Evolutionary conservation across 805 yeast species (phyloP).

Genomic region (Candida lessepsii): DNA sequence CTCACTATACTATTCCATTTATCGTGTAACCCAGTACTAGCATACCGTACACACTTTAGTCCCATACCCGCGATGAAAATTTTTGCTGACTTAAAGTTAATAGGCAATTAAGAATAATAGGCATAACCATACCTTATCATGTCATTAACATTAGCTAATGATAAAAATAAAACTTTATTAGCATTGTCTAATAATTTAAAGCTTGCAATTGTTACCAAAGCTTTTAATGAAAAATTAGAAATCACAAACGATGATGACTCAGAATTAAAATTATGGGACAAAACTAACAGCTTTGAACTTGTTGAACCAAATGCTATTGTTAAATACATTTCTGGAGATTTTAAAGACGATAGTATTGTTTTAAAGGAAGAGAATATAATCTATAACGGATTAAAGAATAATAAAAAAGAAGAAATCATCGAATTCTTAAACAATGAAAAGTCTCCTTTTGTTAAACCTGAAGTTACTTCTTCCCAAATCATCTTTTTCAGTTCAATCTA

Average conservation of each 20-base stretch:
- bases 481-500: conserved; percentile 59
- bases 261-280: conserved; percentile 31
- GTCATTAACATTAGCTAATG: conserved; percentile 15
- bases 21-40: conserved; percentile 2
- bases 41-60: conserved; percentile 1
- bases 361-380: conserved; percentile 46
- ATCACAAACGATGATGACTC: conserved; percentile 22
- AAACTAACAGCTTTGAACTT: conserved; percentile 44
- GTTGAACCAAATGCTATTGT: conserved; percentile 70
- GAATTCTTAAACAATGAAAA: conserved; percentile 17
- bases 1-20: conserved; percentile 18
- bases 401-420: conserved; percentile 25
- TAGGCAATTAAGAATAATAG: too few species aligned
- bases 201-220: conserved; percentile 40
- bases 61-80: conserved; percentile 5
- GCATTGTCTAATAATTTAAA: conserved; percentile 43
- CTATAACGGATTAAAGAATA: conserved; percentile 37
- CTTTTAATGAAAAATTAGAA: conserved; percentile 23
- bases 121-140: too few species aligned
- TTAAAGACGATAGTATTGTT: conserved; percentile 31
- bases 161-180: conserved; percentile 23
- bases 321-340: conserved; percentile 57
- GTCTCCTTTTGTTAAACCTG: conserved; percentile 21
- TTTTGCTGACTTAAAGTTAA: not conserved
- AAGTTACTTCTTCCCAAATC: conserved; percentile 50